A percentile compares a stretch with the other conserved stretches of the same genome.
These are phyloP conservation scores for Sarocladium oryzae DNA, from an alignment of 2,329 filamentous ascomycete genomes.

Conservation along the genomic window DNA sequence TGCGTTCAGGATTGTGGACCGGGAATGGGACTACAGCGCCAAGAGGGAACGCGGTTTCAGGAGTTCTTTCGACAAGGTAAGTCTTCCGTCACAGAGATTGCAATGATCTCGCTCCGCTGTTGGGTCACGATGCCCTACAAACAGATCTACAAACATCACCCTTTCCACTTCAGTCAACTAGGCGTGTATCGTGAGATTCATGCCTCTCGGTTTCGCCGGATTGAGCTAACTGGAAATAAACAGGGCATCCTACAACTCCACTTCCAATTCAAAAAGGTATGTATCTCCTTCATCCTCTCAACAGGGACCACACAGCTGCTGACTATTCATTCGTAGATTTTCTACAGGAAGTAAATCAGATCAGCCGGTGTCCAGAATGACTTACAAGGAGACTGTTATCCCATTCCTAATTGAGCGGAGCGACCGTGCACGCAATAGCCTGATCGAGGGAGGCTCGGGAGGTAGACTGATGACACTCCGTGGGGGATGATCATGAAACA, in stretches of 20 bases:
- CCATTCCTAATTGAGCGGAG: too few species aligned
- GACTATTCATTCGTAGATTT: conserved; percentile 36
- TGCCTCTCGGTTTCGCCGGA: neutral
- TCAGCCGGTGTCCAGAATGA: too few species aligned
- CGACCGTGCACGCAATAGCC: too few species aligned
- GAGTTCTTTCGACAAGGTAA: conserved; percentile 95
- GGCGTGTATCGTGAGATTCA: too few species aligned
- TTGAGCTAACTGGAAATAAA: neutral
- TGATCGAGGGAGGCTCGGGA: neutral
- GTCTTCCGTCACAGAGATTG: conserved; percentile 26
- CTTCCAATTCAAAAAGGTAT: conserved; percentile 97
- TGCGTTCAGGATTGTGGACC: conserved; percentile 94
- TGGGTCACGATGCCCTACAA: too few species aligned
- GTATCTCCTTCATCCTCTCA: conserved; percentile 14
- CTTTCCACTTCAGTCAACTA: too few species aligned
- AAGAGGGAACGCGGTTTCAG: conserved; percentile 92
- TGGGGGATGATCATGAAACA: neutral
- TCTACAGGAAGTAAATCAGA: conserved; percentile 44
- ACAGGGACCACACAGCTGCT: conserved; percentile 12
- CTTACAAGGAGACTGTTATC: too few species aligned
- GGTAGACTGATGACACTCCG: too few species aligned
- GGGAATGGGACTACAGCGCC: conserved; percentile 97
- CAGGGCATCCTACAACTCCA: conserved; percentile 93
- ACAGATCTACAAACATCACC: too few species aligned
- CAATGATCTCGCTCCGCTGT: too few species aligned